These are phyloP conservation scores for Ustilago esculenta DNA, from an alignment of 1,284 basidiomycete species.

Conservation along the genomic window DNA sequence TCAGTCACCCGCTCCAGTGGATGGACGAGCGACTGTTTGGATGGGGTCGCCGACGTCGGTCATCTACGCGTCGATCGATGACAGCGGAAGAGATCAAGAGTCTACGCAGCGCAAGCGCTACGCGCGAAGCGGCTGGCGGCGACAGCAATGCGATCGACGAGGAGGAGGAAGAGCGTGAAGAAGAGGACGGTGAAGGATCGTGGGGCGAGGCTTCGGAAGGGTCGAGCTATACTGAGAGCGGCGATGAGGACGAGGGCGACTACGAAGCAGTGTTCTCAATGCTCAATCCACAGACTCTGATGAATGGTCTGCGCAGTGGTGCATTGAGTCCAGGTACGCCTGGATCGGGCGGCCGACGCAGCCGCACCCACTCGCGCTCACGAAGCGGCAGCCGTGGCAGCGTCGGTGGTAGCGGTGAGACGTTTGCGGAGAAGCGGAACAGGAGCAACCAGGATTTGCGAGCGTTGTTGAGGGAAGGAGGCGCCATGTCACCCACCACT, in stretches of 20 bases:
- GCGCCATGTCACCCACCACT: conserved; percentile 48
- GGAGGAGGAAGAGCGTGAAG: conserved; percentile 21
- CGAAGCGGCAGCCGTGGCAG: conserved; percentile 50
- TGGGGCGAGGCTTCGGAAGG: conserved; percentile 40
- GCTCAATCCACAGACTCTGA: conserved; percentile 42
- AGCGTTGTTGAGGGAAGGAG: conserved; percentile 50
- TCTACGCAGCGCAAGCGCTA: conserved; percentile 17
- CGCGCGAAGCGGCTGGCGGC: conserved; percentile 8
- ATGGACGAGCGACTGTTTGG: conserved; percentile 92
- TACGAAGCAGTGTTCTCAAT: conserved; percentile 64
- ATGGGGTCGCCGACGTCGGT: conserved; percentile 71
- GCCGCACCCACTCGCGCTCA: conserved; percentile 50
- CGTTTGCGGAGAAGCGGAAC: conserved; percentile 62
- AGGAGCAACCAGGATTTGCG: conserved; percentile 54
- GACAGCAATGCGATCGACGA: conserved; percentile 25
- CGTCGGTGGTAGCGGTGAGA: conserved; percentile 33
- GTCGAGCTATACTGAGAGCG: conserved; percentile 36
- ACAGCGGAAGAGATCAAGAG: conserved; percentile 39
- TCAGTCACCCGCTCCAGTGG: conserved; percentile 72
- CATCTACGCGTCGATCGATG: conserved; percentile 46
- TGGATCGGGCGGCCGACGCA: conserved; percentile 28
- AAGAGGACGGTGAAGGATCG: conserved; percentile 34
- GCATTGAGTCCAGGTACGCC: conserved; percentile 44
- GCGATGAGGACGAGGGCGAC: conserved; percentile 61
- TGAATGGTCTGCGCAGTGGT: conserved; percentile 33